phyloP scores from a whole-genome alignment of 768 basidiomycete species.

The Inosperma sp. region DNA sequence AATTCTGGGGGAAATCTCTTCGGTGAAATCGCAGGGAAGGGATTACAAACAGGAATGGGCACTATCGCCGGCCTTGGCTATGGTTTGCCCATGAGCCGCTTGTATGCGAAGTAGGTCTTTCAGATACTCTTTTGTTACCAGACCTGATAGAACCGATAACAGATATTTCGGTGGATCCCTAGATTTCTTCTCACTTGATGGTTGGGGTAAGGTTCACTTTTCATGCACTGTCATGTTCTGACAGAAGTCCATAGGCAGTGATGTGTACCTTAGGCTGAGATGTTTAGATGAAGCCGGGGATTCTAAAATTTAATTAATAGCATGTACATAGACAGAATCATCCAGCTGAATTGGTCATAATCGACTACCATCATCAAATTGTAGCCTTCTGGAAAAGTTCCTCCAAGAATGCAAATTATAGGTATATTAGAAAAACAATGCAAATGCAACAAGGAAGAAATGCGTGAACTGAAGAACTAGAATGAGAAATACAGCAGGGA shows the following conservation, averaged over 20 bases:
- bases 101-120: constrained; percentile 58
- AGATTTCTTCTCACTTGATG: constrained; percentile 75
- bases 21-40: constrained; percentile 71
- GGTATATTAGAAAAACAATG: constrained; percentile 34
- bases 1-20: constrained; percentile 56
- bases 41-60: constrained; percentile 77
- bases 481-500: constrained; percentile 32
- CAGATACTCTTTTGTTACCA: constrained; percentile 4
- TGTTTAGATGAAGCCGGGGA: constrained; percentile 48
- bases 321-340: constrained; percentile 1
- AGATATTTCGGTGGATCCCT: constrained; percentile 86
- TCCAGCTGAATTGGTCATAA: constrained; percentile 8
- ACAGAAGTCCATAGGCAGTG: constrained; percentile 34
- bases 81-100: constrained; percentile 74
- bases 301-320: constrained; percentile 33
- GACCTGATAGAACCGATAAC: not conserved
- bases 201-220: constrained; percentile 58
- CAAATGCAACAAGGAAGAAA: constrained; percentile 25
- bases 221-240: constrained; percentile 7
- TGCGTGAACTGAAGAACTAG: constrained; percentile 32
- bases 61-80: constrained; percentile 89
- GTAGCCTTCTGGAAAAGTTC: constrained; percentile 7
- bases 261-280: constrained; percentile 47
- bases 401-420: constrained; percentile 24
- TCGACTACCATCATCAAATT: not conserved